These are phyloP conservation scores for Cercospora sp. DNA, from an alignment of 2,329 filamentous ascomycete genomes.

Conservation along the genomic window DNA sequence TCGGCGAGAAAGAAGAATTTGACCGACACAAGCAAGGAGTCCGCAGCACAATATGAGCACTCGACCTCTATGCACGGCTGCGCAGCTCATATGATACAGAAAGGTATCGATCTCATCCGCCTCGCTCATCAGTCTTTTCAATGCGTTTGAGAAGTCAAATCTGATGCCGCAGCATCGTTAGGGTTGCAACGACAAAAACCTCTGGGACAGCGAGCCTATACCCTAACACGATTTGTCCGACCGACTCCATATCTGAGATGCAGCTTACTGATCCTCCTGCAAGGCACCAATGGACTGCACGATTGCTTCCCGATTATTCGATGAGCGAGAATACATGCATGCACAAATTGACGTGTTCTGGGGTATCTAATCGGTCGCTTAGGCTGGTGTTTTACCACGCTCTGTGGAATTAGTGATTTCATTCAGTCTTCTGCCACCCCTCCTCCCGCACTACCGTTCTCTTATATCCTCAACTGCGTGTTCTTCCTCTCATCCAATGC, in stretches of 20 bases:
- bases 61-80: neutral
- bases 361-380: constrained; percentile 11
- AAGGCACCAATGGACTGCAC: neutral
- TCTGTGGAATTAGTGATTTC: neutral
- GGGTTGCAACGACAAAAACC: neutral
- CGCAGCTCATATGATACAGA: no score
- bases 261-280: neutral
- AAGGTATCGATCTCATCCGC: neutral
- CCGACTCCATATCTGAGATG: neutral
- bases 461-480: neutral
- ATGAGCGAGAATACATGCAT: neutral
- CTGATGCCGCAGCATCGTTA: neutral
- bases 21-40: neutral
- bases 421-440: neutral
- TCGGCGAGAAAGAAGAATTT: neutral
- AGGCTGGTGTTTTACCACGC: neutral
- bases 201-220: neutral
- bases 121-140: neutral
- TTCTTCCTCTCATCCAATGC: constrained; percentile 5
- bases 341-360: neutral
- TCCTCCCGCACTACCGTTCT: neutral
- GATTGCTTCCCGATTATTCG: neutral
- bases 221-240: neutral
- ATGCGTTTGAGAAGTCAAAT: neutral
- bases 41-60: neutral